A percentile compares a stretch with the other conserved stretches of the same genome.
Conservation (phyloP, 1,284 basidiomycete species). For the Melampsora larici-populina region DNA sequence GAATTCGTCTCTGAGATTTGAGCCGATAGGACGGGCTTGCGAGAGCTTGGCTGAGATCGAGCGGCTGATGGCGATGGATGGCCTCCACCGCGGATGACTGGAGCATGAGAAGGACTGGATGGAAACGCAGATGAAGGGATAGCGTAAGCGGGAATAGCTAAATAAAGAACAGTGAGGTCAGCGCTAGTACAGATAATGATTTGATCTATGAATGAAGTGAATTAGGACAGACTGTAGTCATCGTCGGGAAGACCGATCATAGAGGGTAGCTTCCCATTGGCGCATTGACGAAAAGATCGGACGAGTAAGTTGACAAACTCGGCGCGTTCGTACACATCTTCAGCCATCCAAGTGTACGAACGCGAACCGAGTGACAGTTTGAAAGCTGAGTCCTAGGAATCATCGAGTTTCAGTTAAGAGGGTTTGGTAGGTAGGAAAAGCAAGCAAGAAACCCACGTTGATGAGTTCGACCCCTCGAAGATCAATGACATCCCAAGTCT, state of each 20-base stretch:
- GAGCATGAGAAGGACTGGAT: not conserved
- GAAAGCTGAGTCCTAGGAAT: conserved; percentile 35
- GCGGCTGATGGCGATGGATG: not conserved
- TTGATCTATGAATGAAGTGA: conserved; percentile 34
- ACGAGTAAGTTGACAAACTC: conserved; percentile 68
- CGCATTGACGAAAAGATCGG: conserved; percentile 66
- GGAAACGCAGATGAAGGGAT: conserved; percentile 29
- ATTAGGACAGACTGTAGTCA: conserved; percentile 41
- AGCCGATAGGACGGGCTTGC: not conserved
- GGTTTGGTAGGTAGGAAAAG: too few relatives aligned
- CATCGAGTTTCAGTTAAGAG: not conserved
- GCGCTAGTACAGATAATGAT: not conserved
- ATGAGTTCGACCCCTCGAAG: conserved; percentile 73
- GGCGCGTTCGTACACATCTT: conserved; percentile 66
- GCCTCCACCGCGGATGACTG: not conserved
- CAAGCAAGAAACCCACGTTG: conserved; percentile 60
- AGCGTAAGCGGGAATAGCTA: not conserved
- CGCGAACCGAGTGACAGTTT: conserved; percentile 64
- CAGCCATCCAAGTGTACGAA: conserved; percentile 82
- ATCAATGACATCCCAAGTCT: conserved; percentile 87
- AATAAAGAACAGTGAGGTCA: conserved; percentile 6
- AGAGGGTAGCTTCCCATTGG: conserved; percentile 59
- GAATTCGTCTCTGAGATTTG: too few relatives aligned
- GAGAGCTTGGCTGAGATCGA: conserved; percentile 1
- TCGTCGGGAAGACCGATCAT: conserved; percentile 52